Conservation (phyloP, 176 grass and related monocot species). For the Puya raimondii region DNA sequence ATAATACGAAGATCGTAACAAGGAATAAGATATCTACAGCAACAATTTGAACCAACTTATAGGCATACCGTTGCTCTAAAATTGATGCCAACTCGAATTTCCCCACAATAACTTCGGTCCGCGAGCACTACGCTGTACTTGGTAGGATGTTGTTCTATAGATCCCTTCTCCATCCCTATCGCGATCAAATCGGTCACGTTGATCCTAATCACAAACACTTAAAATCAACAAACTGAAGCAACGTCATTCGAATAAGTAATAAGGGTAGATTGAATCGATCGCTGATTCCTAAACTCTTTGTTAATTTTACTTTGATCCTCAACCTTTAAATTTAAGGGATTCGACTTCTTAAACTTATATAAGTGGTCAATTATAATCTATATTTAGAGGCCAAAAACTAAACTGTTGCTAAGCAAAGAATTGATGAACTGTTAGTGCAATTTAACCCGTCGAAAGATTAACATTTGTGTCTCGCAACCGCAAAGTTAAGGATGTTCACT, state of each 20-base stretch:
- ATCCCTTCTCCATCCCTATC: constrained; percentile 47
- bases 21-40: not conserved
- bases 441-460: not conserved
- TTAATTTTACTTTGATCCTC: not conserved
- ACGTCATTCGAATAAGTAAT: not conserved
- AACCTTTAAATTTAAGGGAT: not conserved
- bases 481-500: constrained; percentile 8
- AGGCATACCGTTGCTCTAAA: constrained; percentile 29
- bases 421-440: not conserved
- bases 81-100: constrained; percentile 52
- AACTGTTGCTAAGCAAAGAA: not conserved
- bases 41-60: not conserved
- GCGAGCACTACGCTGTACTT: constrained; percentile 60
- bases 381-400: not conserved
- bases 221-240: too few species aligned
- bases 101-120: constrained; percentile 48
- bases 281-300: too few species aligned
- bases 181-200: constrained; percentile 59
- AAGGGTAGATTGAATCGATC: not conserved
- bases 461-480: too few species aligned
- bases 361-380: too few species aligned
- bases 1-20: not conserved
- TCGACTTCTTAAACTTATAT: too few species aligned
- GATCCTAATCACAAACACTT: constrained; percentile 33
- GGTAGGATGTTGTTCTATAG: constrained; percentile 22